A percentile compares a stretch with the other conserved stretches of the same genome.
These are phyloP conservation scores for Brassica cretica DNA, from an alignment of 345 rosid species.

Conservation along the genomic window DNA sequence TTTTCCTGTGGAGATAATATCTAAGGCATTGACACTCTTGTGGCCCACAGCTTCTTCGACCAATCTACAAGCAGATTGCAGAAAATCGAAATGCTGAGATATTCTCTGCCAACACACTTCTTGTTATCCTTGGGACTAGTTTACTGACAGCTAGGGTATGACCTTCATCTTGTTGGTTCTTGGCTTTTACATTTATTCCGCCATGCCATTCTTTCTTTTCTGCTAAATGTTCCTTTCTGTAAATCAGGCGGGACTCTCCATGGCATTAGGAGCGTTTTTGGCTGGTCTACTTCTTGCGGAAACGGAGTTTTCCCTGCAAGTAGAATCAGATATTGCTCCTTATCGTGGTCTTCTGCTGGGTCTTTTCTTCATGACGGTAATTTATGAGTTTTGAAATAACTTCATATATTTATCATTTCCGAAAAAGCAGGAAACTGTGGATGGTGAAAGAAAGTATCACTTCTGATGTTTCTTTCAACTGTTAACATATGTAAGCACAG, in stretches of 20 bases:
- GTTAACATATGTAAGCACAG: neutral
- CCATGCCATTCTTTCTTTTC: neutral
- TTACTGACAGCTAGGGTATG: slow-evolving; percentile 98
- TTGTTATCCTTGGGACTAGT: slow-evolving; percentile 95
- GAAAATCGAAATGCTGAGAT: slow-evolving; percentile 98
- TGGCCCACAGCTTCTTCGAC: slow-evolving; percentile 80
- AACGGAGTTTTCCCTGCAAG: slow-evolving; percentile 98
- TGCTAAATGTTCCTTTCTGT: slow-evolving; percentile 15
- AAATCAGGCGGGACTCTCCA: slow-evolving; percentile 96
- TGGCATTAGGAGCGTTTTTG: slow-evolving; percentile 98
- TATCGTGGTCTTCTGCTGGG: slow-evolving; percentile 97
- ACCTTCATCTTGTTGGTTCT: slow-evolving; percentile 29
- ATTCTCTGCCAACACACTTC: slow-evolving; percentile 96
- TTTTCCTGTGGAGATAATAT: slow-evolving; percentile 9
- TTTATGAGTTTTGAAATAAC: neutral
- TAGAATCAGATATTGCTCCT: slow-evolving; percentile 99
- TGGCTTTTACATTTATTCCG: neutral
- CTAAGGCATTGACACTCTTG: slow-evolving; percentile 18
- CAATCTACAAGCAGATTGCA: slow-evolving; percentile 95
- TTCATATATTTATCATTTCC: slow-evolving; percentile 3
- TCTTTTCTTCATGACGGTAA: slow-evolving; percentile 71
- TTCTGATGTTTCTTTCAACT: slow-evolving; percentile 17
- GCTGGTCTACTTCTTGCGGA: slow-evolving; percentile 99
- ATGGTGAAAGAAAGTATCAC: neutral
- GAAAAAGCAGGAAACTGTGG: neutral